A percentile compares a stretch with the other conserved stretches of the same genome.
These are phyloP conservation scores for Neurospora terricola DNA, from an alignment of 495 filamentous ascomycete species.

Conservation along the genomic window DNA sequence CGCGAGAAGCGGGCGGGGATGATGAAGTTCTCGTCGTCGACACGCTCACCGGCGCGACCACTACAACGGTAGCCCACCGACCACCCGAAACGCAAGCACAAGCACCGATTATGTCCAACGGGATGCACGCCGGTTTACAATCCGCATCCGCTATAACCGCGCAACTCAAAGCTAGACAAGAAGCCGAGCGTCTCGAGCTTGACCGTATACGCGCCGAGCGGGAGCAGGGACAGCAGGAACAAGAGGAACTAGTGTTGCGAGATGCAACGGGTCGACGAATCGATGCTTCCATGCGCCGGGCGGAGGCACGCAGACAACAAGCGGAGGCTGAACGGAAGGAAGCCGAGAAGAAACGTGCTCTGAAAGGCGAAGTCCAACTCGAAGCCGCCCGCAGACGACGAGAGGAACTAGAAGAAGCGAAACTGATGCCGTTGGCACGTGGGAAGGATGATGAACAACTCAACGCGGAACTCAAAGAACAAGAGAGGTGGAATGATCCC, in stretches of 20 bases:
- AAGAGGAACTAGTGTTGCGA: slow-evolving; percentile 79
- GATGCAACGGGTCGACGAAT: slow-evolving; percentile 89
- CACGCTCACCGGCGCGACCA: not conserved
- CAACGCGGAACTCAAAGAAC: slow-evolving; percentile 70
- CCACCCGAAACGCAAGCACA: not conserved
- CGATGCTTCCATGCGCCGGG: slow-evolving; percentile 80
- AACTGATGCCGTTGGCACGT: slow-evolving; percentile 68
- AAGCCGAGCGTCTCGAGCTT: slow-evolving; percentile 39
- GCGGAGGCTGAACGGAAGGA: slow-evolving; percentile 61
- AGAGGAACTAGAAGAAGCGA: slow-evolving; percentile 63
- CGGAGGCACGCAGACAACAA: slow-evolving; percentile 65
- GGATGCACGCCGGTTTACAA: slow-evolving; percentile 78
- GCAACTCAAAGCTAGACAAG: slow-evolving; percentile 48
- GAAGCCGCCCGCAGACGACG: slow-evolving; percentile 42
- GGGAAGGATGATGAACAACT: slow-evolving; percentile 70
- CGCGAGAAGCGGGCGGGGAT: slow-evolving; percentile 36
- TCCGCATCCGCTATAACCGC: slow-evolving; percentile 68
- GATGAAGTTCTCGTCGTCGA: slow-evolving; percentile 4
- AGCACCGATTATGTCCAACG: slow-evolving; percentile 61
- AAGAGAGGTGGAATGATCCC: slow-evolving; percentile 85
- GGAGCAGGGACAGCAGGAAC: slow-evolving; percentile 12
- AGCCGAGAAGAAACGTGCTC: slow-evolving; percentile 47
- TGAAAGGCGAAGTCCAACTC: slow-evolving; percentile 78
- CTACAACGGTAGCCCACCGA: not conserved
- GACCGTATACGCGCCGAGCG: slow-evolving; percentile 27